A percentile compares a stretch with the other conserved stretches of the same genome.
Evolutionary conservation across 495 filamentous ascomycete species (phyloP).

Genomic region (Lasiosphaeria hispida): DNA sequence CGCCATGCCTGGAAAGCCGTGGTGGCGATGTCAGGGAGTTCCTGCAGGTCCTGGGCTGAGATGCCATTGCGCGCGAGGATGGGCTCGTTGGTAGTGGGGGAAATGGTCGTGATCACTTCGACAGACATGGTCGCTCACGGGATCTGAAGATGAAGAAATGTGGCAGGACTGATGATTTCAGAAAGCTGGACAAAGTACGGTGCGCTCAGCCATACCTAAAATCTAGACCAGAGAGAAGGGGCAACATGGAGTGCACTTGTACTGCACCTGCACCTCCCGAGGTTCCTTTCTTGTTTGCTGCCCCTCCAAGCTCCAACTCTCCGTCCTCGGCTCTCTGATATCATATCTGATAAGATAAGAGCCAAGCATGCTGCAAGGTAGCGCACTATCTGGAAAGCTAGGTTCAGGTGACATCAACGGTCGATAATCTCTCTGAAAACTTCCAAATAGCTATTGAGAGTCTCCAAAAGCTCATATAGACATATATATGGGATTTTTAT

Average conservation of each 20-base stretch:
- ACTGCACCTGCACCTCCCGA: not conserved
- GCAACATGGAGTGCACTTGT: not conserved
- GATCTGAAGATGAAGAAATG: not conserved
- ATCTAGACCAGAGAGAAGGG: not conserved
- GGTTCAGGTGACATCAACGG: too few relatives aligned
- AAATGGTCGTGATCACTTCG: constrained; percentile 85
- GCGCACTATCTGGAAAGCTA: too few relatives aligned
- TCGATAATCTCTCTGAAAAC: too few relatives aligned
- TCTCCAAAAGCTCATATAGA: too few relatives aligned
- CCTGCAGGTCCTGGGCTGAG: constrained; percentile 60
- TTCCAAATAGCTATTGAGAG: too few relatives aligned
- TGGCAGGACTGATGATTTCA: not conserved
- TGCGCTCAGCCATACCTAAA: not conserved
- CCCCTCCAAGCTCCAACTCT: constrained; percentile 8
- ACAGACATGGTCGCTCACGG: constrained; percentile 58
- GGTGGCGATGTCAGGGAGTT: constrained; percentile 62
- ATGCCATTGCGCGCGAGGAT: constrained; percentile 73
- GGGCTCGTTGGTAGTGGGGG: constrained; percentile 76
- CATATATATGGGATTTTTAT: too few relatives aligned
- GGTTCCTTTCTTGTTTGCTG: constrained; percentile 1
- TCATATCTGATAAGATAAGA: constrained; percentile 21
- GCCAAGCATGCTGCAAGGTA: too few relatives aligned
- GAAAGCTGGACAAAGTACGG: not conserved
- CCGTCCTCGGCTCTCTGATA: constrained; percentile 12
- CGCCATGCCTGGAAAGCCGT: constrained; percentile 71